Conservation (phyloP, 768 basidiomycete genomes). For the Phylloporus scabripes region DNA sequence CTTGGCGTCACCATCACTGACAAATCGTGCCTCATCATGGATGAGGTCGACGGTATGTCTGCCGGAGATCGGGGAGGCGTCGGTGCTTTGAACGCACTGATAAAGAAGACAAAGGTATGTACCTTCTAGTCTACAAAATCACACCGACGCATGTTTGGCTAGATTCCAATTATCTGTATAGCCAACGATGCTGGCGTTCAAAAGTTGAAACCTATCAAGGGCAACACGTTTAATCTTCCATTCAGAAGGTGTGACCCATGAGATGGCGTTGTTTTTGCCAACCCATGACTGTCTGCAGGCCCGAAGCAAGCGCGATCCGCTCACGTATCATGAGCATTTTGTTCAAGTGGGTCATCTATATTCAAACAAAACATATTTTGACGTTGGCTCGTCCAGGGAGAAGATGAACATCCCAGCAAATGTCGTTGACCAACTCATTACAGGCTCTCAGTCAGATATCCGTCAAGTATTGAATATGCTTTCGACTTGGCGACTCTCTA, state of each 20-base stretch:
- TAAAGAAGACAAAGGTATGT: constrained; percentile 84
- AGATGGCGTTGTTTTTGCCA: neutral
- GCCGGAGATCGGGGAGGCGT: constrained; percentile 96
- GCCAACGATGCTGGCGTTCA: constrained; percentile 85
- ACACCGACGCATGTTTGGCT: neutral
- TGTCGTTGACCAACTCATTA: constrained; percentile 87
- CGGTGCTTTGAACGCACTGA: constrained; percentile 84
- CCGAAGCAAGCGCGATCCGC: constrained; percentile 67
- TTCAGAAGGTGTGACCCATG: constrained; percentile 62
- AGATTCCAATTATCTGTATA: constrained; percentile 97
- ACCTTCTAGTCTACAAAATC: no score
- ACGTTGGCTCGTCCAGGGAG: constrained; percentile 49
- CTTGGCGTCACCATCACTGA: constrained; percentile 72
- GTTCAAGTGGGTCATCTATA: constrained; percentile 65
- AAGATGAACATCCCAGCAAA: constrained; percentile 89
- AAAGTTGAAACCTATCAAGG: constrained; percentile 83
- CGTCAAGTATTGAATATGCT: constrained; percentile 97
- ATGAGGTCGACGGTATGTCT: constrained; percentile 99
- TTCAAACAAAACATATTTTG: neutral
- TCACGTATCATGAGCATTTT: constrained; percentile 84
- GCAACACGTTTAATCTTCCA: constrained; percentile 65
- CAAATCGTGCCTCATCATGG: constrained; percentile 91
- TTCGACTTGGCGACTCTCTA: constrained; percentile 93
- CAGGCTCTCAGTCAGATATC: constrained; percentile 90
- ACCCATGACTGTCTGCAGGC: constrained; percentile 41